Conservation (phyloP, 2,329 filamentous ascomycete genomes). For the Pleomassaria siparia region DNA sequence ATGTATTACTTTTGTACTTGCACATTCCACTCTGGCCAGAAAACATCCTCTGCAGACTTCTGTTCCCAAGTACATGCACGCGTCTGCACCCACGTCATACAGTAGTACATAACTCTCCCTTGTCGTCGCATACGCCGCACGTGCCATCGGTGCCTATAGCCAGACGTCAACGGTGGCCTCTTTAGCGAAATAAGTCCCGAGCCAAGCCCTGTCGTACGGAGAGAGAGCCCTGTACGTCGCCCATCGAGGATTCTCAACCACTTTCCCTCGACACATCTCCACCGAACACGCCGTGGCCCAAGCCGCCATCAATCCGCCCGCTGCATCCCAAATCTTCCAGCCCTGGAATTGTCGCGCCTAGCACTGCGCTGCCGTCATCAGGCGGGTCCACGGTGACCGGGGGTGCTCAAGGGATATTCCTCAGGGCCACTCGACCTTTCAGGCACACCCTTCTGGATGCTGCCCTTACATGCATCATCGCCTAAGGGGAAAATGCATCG, state of each 20-base stretch:
- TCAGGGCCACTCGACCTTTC: conserved; percentile 26
- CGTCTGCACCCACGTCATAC: neutral
- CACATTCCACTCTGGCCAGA: conserved; percentile 12
- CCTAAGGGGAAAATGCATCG: conserved; percentile 75
- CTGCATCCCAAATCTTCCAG: conserved; percentile 5
- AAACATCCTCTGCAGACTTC: conserved; percentile 5
- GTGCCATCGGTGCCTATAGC: conserved; percentile 26
- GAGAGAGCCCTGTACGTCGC: conserved; percentile 8
- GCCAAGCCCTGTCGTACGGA: conserved; percentile 28
- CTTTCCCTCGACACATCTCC: conserved; percentile 8
- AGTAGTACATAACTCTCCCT: conserved; percentile 14
- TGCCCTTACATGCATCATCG: conserved; percentile 61
- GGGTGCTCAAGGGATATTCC: conserved; percentile 40
- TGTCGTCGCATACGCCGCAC: conserved; percentile 20
- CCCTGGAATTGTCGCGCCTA: conserved; percentile 15
- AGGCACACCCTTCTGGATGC: conserved; percentile 50
- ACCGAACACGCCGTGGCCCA: conserved; percentile 7
- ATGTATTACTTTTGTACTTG: no score
- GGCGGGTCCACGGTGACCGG: conserved; percentile 37
- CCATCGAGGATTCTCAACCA: conserved; percentile 13
- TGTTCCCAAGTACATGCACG: no score
- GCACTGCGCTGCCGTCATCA: conserved; percentile 26
- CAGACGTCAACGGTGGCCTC: conserved; percentile 35
- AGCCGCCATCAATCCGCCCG: conserved; percentile 19
- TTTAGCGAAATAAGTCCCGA: conserved; percentile 33